A percentile compares a stretch with the other conserved stretches of the same genome.
phyloP scores from a whole-genome alignment of 495 filamentous ascomycete genomes.

The Trichoderma asperelloides region DNA sequence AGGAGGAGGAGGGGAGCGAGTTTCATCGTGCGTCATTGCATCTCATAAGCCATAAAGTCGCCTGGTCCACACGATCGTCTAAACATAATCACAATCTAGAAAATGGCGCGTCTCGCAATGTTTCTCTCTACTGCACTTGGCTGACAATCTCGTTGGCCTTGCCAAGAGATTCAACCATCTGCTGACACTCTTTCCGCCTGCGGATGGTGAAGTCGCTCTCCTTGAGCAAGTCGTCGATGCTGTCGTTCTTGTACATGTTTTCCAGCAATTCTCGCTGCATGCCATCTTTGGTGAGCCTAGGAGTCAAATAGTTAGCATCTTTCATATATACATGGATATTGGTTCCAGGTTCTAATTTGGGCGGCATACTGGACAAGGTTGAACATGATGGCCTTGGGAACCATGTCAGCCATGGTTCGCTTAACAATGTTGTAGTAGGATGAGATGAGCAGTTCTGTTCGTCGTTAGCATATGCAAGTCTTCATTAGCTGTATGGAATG shows the following conservation, averaged over 20 bases:
- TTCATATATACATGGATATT: no score
- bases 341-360: not conserved
- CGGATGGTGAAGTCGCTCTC: constrained; percentile 96
- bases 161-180: constrained; percentile 91
- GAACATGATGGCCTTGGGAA: constrained; percentile 98
- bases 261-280: constrained; percentile 99
- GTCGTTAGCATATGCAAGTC: constrained; percentile 16
- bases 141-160: constrained; percentile 93
- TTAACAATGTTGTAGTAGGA: constrained; percentile 98
- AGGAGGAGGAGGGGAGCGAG: not conserved
- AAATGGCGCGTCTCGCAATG: not conserved
- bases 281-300: constrained; percentile 87
- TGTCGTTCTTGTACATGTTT: constrained; percentile 86
- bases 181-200: constrained; percentile 94
- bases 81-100: not conserved
- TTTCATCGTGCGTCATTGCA: constrained; percentile 2
- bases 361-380: constrained; percentile 79
- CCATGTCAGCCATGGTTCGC: constrained; percentile 99
- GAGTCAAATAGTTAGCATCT: constrained; percentile 15
- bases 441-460: constrained; percentile 78
- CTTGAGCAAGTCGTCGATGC: constrained; percentile 89
- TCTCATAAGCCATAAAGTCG: constrained; percentile 6
- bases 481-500: not conserved
- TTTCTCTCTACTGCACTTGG: constrained; percentile 68
- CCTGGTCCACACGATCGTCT: constrained; percentile 1